A percentile compares a stretch with the other conserved stretches of the same genome.
Conservation (phyloP, 2,329 filamentous ascomycete species). For the Dryadomyces quercus-mongolicae region DNA sequence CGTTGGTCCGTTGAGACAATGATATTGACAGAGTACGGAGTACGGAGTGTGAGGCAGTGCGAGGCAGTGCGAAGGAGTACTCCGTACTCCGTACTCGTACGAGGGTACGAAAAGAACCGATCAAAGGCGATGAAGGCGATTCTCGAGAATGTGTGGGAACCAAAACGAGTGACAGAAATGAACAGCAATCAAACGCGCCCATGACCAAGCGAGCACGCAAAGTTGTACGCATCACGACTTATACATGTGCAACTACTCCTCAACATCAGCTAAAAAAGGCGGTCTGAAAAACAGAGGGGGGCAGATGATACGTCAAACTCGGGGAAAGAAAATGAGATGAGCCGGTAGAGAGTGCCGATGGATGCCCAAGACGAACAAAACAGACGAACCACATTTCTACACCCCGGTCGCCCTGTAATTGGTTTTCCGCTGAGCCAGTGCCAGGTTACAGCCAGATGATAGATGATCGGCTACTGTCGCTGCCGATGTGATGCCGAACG, state of each 20-base stretch:
- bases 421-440: neutral
- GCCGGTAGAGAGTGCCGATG: neutral
- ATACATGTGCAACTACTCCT: too few species aligned
- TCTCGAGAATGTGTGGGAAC: too few species aligned
- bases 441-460: neutral
- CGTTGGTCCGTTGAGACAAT: neutral
- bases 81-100: too few species aligned
- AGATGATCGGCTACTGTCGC: neutral
- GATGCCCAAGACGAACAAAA: neutral
- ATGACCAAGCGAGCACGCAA: too few species aligned
- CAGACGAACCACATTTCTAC: neutral
- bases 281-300: neutral
- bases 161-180: too few species aligned
- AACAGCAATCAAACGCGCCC: too few species aligned
- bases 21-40: neutral
- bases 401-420: neutral
- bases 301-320: neutral
- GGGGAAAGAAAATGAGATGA: neutral
- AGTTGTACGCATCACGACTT: too few species aligned
- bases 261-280: neutral
- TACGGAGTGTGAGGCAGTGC: neutral
- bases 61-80: too few species aligned
- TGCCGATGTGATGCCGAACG: neutral
- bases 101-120: too few species aligned
- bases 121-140: too few species aligned